Base-by-base conservation (phyloP, 2,329 filamentous ascomycete genomes). In the Aureobasidium uvarum region DNA sequence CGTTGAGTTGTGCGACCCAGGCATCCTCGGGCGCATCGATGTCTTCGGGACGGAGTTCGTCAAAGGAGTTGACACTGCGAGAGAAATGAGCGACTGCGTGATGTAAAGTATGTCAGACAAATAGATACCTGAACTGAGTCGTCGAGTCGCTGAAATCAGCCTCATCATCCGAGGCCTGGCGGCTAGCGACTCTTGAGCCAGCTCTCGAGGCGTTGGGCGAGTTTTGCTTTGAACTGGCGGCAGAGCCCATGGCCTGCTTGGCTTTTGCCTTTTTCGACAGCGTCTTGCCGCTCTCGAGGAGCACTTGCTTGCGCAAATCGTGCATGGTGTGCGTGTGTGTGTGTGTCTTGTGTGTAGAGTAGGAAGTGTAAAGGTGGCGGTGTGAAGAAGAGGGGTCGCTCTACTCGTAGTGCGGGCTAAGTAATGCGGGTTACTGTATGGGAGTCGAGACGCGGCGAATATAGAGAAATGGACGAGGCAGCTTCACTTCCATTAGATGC, bases 271-370 rank as follows among this genome's bases (percentile, higher is more conserved):
- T 91, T 71, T 83, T 84, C 54, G 89, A 91, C 39, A 86, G 78
- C 18, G 88, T 92, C 80, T 92, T 92, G 74, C 85, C 84, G 78
- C 85, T 87, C 77, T 89, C 87, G 66, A 91, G 84, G 67, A 91
- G 84, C 59, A 86, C 88, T 76, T 89, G 88, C 73, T 89, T 87
- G 70, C 87, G 77, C 55, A 82, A 76, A 67, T 77, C 74, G 68
- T 72, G 81, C 70, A 73, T 72, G 39, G 33, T 67, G 70, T n/a
- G n/a, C n/a, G n/a, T n/a, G n/a, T n/a, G n/a, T n/a, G n/a, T 8
- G 56, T 31, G 58, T 31, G 25, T 33, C 18, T 52, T 46, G 45
- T 43, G 36, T 31, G 48, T 31, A n/a, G 38, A 11, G 63, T 33
- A 23, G 43, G n/a, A 25, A n/a, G 38, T 23, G 43, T 45, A 18